Percentiles rank a stretch among this genome's conserved stretches.
Evolutionary conservation across 805 yeast genomes (phyloP).

Genomic region (Zygoascus biomembranicola): DNA sequence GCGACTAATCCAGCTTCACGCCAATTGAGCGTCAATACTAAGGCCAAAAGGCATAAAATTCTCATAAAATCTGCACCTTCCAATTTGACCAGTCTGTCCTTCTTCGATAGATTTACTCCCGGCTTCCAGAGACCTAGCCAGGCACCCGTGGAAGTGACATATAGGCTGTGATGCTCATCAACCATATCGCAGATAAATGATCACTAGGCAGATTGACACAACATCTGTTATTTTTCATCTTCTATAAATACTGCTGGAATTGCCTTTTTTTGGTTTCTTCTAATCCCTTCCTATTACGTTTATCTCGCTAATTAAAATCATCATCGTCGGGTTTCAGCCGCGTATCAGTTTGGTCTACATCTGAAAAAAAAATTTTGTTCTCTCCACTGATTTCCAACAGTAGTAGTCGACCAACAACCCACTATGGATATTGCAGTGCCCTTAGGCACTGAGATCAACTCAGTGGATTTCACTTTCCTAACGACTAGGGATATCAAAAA

Average conservation of each 20-base stretch:
- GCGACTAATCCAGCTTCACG: conserved; percentile 10
- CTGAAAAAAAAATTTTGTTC: background rate
- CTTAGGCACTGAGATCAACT: conserved; percentile 84
- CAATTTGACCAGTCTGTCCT: background rate
- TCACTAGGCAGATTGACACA: too few species aligned
- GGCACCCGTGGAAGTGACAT: conserved; percentile 8
- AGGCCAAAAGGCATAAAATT: conserved; percentile 1
- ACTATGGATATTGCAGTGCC: conserved; percentile 96
- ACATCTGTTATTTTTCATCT: background rate
- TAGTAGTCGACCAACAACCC: background rate
- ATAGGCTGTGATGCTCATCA: too few species aligned
- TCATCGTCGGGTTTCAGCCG: background rate
- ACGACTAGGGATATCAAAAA: conserved; percentile 74
- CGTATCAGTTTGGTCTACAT: background rate
- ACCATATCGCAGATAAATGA: background rate
- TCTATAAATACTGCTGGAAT: background rate
- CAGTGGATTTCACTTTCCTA: conserved; percentile 87
- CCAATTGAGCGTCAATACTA: conserved; percentile 8
- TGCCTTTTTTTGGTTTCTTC: background rate
- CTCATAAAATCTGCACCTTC: too few species aligned
- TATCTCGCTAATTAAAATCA: background rate
- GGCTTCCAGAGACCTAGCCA: conserved; percentile 15
- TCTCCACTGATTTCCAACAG: background rate
- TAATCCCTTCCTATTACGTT: background rate
- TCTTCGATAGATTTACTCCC: conserved; percentile 1